phyloP scores from a whole-genome alignment of 306 rosid genomes.

The Rosa lucieae region DNA sequence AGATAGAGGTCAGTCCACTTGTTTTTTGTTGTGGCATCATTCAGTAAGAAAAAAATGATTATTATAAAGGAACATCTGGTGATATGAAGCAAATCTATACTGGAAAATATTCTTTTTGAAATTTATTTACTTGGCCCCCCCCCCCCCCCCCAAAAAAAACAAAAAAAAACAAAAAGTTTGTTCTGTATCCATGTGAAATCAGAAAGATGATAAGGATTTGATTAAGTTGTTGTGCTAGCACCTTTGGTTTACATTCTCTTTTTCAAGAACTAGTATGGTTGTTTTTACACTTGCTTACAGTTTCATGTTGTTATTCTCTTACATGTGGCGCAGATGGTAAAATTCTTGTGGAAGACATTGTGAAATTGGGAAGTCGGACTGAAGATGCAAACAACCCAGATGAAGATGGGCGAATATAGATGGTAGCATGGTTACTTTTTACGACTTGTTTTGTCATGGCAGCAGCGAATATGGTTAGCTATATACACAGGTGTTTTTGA shows the following conservation, averaged over 20 bases:
- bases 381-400: constrained; percentile 59
- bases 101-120: background rate
- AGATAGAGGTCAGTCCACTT: constrained; percentile 61
- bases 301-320: background rate
- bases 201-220: background rate
- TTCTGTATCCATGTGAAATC: background rate
- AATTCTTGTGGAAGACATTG: constrained; percentile 93
- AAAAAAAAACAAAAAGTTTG: background rate
- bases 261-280: background rate
- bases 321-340: constrained; percentile 68
- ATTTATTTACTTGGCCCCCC: background rate
- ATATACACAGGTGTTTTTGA: constrained; percentile 20
- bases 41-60: background rate
- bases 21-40: background rate
- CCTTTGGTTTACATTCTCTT: background rate
- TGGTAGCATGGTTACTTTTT: constrained; percentile 8
- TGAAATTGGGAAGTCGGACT: constrained; percentile 70
- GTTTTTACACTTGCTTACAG: background rate
- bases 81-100: background rate
- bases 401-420: constrained; percentile 41
- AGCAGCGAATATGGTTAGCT: background rate
- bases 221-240: background rate
- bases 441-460: background rate
- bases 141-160: background rate
- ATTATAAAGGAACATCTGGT: background rate